Base-by-base conservation (phyloP, 495 filamentous ascomycete species). In the Lichina pygmaea region DNA sequence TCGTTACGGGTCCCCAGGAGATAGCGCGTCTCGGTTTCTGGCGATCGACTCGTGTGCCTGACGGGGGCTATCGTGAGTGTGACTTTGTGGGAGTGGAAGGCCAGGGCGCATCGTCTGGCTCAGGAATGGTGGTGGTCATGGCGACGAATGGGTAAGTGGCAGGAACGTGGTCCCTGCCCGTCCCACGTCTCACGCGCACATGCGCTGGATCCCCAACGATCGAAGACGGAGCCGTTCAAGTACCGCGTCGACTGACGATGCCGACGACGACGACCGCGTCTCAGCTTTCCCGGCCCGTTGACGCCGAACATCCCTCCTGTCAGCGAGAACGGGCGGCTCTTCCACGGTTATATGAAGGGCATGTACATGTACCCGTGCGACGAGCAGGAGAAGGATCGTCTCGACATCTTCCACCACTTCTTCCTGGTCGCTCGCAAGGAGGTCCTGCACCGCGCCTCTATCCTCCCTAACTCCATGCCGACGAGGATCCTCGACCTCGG, bases 401-500 rank as follows among this genome's bases (percentile, higher is more conserved):
- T 62, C 57, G 59, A 62, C 49, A 59, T 60, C 15, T 58, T 54
- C 46, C 59, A 62, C 54, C 56, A 58, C 48, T 41, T 62, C 42
- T 58, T 54, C 34, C 52, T 71, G 9, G 72, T 80, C 6, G 76
- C 75, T 15, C 74, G 81, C 56, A 48, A 64, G 46, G 63, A 75
- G 50, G 58, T 64, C 51, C 59, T 75, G 15, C 66, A 75, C 48
- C 59, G 51, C 39, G 66, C 69, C 24, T 68, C 77, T 0, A 64
- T 84, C 9, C 60, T 61, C 31, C 61, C 64, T 3, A 55, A 50
- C 4, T 59, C 67, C 46, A 62, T 54, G 15, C 48, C 41, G 32
- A 59, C 62, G 6, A 59, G 71, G 17, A 75, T 92, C 37, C 61
- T 94, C 17, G 86, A 94, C 56, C 56, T 93, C 42, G 86, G 86